Evolutionary conservation across 164 flowering plant genomes (phyloP).

Genomic region (Nymphaea colorata): DNA sequence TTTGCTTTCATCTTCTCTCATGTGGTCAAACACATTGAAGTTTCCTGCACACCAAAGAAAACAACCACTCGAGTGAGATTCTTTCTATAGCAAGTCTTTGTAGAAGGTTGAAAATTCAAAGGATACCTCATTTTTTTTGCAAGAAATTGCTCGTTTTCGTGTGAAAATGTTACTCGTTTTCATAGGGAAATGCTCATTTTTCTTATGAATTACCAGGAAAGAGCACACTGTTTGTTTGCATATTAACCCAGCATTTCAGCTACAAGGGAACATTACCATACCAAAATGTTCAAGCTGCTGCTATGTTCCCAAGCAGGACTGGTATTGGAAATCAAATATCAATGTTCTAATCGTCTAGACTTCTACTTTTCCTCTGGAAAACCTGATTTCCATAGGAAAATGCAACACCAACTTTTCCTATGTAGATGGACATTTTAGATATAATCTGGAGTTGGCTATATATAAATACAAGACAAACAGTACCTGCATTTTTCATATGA

Average conservation of each 20-base stretch:
- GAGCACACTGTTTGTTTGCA: not conserved
- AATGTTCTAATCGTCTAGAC: too few relatives aligned
- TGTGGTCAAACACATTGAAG: constrained; percentile 59
- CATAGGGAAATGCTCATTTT: not conserved
- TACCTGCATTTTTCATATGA: too few relatives aligned
- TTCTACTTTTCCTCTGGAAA: too few relatives aligned
- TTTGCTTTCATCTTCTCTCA: constrained; percentile 12
- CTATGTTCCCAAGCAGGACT: not conserved
- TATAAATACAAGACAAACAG: too few relatives aligned
- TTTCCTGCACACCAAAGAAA: constrained; percentile 32
- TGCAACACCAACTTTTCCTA: too few relatives aligned
- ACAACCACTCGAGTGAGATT: not conserved
- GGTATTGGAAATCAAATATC: not conserved
- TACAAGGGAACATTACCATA: not conserved
- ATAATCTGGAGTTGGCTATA: too few relatives aligned
- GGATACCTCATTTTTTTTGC: not conserved
- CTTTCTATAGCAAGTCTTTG: not conserved
- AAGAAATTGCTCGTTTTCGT: not conserved
- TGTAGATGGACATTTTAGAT: too few relatives aligned
- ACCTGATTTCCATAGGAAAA: too few relatives aligned
- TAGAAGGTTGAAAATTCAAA: not conserved
- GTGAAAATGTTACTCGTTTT: not conserved
- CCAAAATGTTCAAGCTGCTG: not conserved
- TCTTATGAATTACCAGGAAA: not conserved
- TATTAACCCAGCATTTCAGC: not conserved